A percentile compares a stretch with the other conserved stretches of the same genome.
These are phyloP conservation scores for Boechera stricta DNA, from an alignment of 345 rosid species.

Conservation along the genomic window DNA sequence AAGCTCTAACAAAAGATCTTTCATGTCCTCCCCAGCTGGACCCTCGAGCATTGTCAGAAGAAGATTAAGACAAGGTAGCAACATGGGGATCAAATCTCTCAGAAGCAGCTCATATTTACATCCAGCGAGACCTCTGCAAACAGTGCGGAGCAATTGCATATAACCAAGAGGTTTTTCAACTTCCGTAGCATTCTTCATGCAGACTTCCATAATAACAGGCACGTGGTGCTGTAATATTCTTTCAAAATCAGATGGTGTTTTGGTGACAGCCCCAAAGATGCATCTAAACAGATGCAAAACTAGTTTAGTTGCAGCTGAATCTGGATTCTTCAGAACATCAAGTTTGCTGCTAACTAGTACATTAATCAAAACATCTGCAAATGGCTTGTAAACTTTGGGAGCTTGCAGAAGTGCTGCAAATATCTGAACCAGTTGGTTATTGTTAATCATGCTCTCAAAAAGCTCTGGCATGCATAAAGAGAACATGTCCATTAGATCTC, in stretches of 20 bases:
- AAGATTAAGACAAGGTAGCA: conserved; percentile 95
- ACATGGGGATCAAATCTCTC: conserved; percentile 84
- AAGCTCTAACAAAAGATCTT: conserved; percentile 90
- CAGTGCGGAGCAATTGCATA: conserved; percentile 90
- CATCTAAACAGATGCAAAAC: conserved; percentile 92
- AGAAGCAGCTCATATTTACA: conserved; percentile 92
- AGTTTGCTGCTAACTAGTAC: conserved; percentile 90
- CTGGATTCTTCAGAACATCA: conserved; percentile 86
- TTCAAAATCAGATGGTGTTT: conserved; percentile 93
- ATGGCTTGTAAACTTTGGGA: conserved; percentile 81
- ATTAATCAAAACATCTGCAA: conserved; percentile 90
- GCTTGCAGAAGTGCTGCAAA: conserved; percentile 89
- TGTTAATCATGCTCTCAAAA: conserved; percentile 94
- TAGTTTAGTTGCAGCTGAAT: conserved; percentile 81
- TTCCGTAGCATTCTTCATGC: conserved; percentile 95
- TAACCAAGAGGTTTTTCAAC: conserved; percentile 94
- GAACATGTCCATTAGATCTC: conserved; percentile 99
- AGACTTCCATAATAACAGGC: conserved; percentile 92
- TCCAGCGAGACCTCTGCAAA: conserved; percentile 88
- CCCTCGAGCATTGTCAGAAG: conserved; percentile 93
- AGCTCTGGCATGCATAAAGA: conserved; percentile 98
- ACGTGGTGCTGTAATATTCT: conserved; percentile 96
- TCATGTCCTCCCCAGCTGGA: conserved; percentile 95
- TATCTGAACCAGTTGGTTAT: conserved; percentile 86
- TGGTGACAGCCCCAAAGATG: conserved; percentile 92